Evolutionary conservation across 805 yeast species (phyloP).

Genomic region (Teunomyces lycoperdinae): DNA sequence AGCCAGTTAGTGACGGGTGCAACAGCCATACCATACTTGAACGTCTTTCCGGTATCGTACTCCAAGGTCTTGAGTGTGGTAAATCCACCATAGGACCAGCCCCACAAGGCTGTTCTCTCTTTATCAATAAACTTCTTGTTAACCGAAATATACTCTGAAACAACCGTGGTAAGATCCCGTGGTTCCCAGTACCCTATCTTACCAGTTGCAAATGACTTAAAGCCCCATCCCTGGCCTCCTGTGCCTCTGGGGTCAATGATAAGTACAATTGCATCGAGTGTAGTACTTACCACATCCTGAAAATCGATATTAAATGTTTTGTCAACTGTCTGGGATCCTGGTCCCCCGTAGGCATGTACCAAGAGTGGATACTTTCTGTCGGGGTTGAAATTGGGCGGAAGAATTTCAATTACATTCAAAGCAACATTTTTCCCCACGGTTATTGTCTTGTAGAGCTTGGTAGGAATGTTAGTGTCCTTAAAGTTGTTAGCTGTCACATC

Average conservation of each 20-base stretch:
- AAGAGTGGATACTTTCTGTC: slow-evolving; percentile 54
- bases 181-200: slow-evolving; percentile 77
- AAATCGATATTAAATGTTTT: slow-evolving; percentile 49
- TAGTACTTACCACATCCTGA: slow-evolving; percentile 57
- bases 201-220: slow-evolving; percentile 52
- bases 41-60: slow-evolving; percentile 67
- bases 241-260: slow-evolving; percentile 81
- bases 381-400: slow-evolving; percentile 55
- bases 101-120: slow-evolving; percentile 82
- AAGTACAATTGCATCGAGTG: slow-evolving; percentile 58
- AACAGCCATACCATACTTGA: slow-evolving; percentile 89
- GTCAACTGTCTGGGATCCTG: slow-evolving; percentile 64
- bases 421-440: slow-evolving; percentile 29
- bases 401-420: slow-evolving; percentile 57
- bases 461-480: slow-evolving; percentile 47
- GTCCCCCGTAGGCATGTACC: slow-evolving; percentile 76
- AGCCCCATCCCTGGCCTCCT: slow-evolving; percentile 73
- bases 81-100: slow-evolving; percentile 98
- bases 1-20: slow-evolving; percentile 98
- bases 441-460: slow-evolving; percentile 37
- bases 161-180: slow-evolving; percentile 55
- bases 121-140: slow-evolving; percentile 50
- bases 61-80: slow-evolving; percentile 88
- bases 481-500: slow-evolving; percentile 16
- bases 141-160: slow-evolving; percentile 46